Evolutionary conservation across 2,329 filamentous ascomycete species (phyloP).

Genomic region (Fusarium burgessii): DNA sequence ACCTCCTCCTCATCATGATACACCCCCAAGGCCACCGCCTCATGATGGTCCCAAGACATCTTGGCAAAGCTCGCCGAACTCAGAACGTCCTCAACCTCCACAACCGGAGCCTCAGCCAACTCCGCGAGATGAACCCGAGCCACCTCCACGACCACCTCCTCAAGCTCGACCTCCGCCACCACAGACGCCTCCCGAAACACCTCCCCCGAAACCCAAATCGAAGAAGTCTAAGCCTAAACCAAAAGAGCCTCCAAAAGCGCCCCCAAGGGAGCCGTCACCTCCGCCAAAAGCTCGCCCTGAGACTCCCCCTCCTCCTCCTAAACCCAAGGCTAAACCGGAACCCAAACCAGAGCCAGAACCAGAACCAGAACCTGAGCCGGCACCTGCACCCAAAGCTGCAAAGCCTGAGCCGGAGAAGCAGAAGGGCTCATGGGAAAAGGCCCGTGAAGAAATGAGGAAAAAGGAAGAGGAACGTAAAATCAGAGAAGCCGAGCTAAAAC

Average conservation of each 20-base stretch:
- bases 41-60: slow-evolving; percentile 53
- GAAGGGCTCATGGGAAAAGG: slow-evolving; percentile 74
- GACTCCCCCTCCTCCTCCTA: slow-evolving; percentile 41
- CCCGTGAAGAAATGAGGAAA: slow-evolving; percentile 73
- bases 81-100: slow-evolving; percentile 42
- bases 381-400: slow-evolving; percentile 5
- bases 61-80: slow-evolving; percentile 51
- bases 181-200: slow-evolving; percentile 39
- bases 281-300: slow-evolving; percentile 35
- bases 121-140: slow-evolving; percentile 38
- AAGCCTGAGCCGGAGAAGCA: slow-evolving; percentile 49
- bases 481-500: slow-evolving; percentile 70
- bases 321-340: slow-evolving; percentile 32
- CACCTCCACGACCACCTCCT: slow-evolving; percentile 41
- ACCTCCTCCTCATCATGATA: slow-evolving; percentile 50
- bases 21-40: slow-evolving; percentile 44
- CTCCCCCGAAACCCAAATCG: slow-evolving; percentile 43
- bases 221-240: slow-evolving; percentile 19
- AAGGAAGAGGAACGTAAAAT: slow-evolving; percentile 73
- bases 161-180: slow-evolving; percentile 35
- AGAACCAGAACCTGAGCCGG: slow-evolving; percentile 42
- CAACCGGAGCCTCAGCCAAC: slow-evolving; percentile 35
- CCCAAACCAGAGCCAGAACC: slow-evolving; percentile 25
- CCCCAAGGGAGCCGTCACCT: slow-evolving; percentile 38
- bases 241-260: slow-evolving; percentile 25